These are phyloP conservation scores for Oryza brachyantha DNA, from an alignment of 176 grass and related monocot species.

Conservation along the genomic window DNA sequence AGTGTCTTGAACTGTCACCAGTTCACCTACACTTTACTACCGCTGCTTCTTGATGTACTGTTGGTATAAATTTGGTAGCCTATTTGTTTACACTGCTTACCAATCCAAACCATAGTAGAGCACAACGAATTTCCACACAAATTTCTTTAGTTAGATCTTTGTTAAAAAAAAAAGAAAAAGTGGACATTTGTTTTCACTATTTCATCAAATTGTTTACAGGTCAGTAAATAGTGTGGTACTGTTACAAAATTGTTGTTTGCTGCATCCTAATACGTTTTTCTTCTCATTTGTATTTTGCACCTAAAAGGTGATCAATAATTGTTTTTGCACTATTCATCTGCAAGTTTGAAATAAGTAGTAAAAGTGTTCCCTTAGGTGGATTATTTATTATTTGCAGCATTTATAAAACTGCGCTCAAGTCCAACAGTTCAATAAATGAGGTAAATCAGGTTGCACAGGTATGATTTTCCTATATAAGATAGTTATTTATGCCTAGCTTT, in stretches of 20 bases:
- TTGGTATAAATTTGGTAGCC: background rate
- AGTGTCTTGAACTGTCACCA: conserved; percentile 7
- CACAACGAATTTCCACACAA: background rate
- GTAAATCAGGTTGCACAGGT: conserved; percentile 97
- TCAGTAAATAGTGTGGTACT: background rate
- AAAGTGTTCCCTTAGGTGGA: conserved; percentile 13
- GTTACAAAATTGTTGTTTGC: background rate
- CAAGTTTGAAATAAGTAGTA: conserved; percentile 12
- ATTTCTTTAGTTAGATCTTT: background rate
- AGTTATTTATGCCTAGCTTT: background rate
- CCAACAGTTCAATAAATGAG: conserved; percentile 71
- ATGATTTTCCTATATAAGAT: conserved; percentile 29
- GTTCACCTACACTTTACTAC: background rate
- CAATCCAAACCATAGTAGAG: background rate
- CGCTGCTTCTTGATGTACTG: conserved; percentile 6
- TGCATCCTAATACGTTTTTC: background rate
- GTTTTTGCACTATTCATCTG: conserved; percentile 5
- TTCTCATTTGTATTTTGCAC: conserved; percentile 26
- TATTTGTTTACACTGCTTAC: conserved; percentile 19
- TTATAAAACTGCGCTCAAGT: conserved; percentile 73
- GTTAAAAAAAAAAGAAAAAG: no score
- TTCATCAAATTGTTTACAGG: background rate
- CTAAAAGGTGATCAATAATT: background rate
- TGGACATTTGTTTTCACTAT: background rate
- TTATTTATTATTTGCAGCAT: conserved; percentile 63